These are phyloP conservation scores for Trypanosoma congolense DNA, from an alignment of 208 protist genomes.

Conservation along the genomic window DNA sequence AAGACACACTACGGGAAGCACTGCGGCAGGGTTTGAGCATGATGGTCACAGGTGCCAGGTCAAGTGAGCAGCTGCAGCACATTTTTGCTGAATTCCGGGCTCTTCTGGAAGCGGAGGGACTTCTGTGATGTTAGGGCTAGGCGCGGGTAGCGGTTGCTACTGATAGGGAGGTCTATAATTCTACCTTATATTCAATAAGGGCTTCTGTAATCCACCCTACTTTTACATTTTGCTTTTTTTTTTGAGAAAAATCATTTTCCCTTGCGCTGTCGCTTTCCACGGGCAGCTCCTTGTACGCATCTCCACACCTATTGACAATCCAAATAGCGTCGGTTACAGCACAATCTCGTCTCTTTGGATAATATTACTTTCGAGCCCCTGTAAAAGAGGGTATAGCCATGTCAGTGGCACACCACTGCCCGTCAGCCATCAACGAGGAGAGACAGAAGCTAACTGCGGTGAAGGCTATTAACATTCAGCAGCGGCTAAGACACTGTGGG, in stretches of 20 bases:
- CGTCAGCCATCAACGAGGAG: background rate
- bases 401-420: background rate
- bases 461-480: constrained; percentile 17
- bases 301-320: too few relatives aligned
- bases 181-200: too few relatives aligned
- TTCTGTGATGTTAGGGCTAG: constrained; percentile 24
- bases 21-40: constrained; percentile 28
- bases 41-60: constrained; percentile 44
- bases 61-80: constrained; percentile 49
- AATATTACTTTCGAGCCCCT: too few relatives aligned
- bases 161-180: too few relatives aligned
- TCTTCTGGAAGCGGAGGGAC: constrained; percentile 36
- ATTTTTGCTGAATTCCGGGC: constrained; percentile 42
- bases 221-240: too few relatives aligned
- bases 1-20: constrained; percentile 41
- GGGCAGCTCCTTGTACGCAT: too few relatives aligned
- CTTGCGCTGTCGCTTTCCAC: too few relatives aligned
- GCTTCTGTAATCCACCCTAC: too few relatives aligned
- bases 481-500: constrained; percentile 6
- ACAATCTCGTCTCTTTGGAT: too few relatives aligned
- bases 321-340: too few relatives aligned
- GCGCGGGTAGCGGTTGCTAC: background rate
- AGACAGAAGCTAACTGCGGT: background rate
- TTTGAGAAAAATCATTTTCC: too few relatives aligned
- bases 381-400: too few relatives aligned